Evolutionary conservation across 106 monocot genomes (phyloP), one percentile per base, ranked within the genome.

Genomic region (Acorus gramineus): DNA sequence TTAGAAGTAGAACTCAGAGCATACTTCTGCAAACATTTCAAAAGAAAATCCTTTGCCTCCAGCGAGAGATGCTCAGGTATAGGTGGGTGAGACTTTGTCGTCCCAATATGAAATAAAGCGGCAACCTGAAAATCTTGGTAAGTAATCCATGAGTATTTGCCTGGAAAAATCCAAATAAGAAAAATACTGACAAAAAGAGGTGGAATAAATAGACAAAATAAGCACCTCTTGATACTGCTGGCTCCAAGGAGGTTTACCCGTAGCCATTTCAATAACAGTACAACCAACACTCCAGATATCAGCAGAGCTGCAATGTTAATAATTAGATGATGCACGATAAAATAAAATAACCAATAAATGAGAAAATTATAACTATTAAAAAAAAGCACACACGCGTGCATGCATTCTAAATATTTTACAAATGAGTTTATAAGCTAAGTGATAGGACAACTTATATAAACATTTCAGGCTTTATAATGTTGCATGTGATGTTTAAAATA

Each of bases 251-350:
- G 91, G 88, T 77, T 98, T 98, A 12, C 98, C 91, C 3, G 98
- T 98, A 63, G 98, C 98, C 98, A 98, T 98, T 72, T 98, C 98
- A 69, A 98, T 98, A 52, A 98, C 75, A 56, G 98, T 98, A 72
- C 98, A 98, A 45, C 92, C 98, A 76, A 98, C 98, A 70, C 98
- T 98, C 98, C 98, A 92, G 61, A 98, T 98, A 64, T 98, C 98
- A 69, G 92, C 91, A 73, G 98, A 92, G 75, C 98, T 98, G 28
- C 28, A 28, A 28, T 28, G 28, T 28, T 28, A 28, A 28, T 28
- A 28, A 28, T 28, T 28, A n/a, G n/a, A n/a, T n/a, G n/a, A 1
- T 28, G 28, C 28, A 28, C 28, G 28, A 28, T 63, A 55, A 49
- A 46, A 61, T 6, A 49, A 62, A 14, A 72, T 11, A 10, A 44